Evolutionary conservation across 1,139 yeast species (phyloP).

Genomic region (Lodderomyces theae): DNA sequence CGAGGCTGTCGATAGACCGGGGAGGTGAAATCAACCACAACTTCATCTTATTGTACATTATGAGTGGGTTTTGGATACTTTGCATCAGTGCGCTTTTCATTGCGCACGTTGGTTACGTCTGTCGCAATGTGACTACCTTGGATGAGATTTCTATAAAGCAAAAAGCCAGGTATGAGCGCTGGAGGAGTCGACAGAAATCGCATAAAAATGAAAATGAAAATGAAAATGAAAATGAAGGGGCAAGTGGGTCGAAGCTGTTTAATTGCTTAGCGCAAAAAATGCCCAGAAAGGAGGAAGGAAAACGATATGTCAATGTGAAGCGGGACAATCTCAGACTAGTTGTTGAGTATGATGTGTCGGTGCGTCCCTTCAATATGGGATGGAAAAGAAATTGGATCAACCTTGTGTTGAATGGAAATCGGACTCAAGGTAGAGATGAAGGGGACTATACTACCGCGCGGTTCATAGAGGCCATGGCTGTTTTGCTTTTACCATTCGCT

Average conservation of each 20-base stretch:
- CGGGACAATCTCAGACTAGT: conserved; percentile 26
- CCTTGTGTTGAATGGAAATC: conserved; percentile 29
- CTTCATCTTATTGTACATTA: conserved; percentile 39
- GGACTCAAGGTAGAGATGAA: conserved; percentile 18
- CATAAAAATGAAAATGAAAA: too few relatives aligned
- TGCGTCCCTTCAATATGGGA: conserved; percentile 31
- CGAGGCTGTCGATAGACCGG: conserved; percentile 23
- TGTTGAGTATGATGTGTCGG: conserved; percentile 26
- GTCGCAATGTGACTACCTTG: conserved; percentile 45
- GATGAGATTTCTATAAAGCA: conserved; percentile 32
- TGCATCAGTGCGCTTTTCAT: conserved; percentile 38
- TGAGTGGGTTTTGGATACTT: conserved; percentile 40
- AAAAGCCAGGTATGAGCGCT: conserved; percentile 21
- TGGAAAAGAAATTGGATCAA: conserved; percentile 33
- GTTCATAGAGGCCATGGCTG: conserved; percentile 20
- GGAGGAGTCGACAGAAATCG: conserved; percentile 15
- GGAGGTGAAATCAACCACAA: conserved; percentile 40
- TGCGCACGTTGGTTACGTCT: conserved; percentile 38
- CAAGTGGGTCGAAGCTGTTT: not conserved
- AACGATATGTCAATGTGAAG: conserved; percentile 31
- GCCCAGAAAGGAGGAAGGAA: conserved; percentile 33
- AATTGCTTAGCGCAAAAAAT: conserved; percentile 4
- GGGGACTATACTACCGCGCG: conserved; percentile 13
- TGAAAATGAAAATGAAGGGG: too few relatives aligned
- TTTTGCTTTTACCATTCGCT: conserved; percentile 29